Conservation (phyloP, 2,329 filamentous ascomycete genomes). For the Calonectria hongkongensis region DNA sequence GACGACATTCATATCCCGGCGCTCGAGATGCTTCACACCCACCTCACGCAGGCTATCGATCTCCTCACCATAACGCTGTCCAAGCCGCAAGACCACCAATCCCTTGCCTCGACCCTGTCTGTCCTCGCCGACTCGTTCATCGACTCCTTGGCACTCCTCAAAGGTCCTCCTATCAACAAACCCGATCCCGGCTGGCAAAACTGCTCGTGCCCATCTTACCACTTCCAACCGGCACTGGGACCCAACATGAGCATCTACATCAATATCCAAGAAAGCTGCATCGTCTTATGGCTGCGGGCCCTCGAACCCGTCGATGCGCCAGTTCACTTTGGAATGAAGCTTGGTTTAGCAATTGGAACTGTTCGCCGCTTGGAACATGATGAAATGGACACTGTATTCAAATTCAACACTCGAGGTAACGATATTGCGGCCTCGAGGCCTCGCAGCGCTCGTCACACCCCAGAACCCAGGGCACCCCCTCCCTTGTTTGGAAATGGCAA, state of each 20-base stretch:
- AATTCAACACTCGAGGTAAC: slow-evolving; percentile 68
- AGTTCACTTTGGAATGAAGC: slow-evolving; percentile 78
- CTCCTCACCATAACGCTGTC: slow-evolving; percentile 86
- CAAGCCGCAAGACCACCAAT: slow-evolving; percentile 72
- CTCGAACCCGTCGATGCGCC: slow-evolving; percentile 80
- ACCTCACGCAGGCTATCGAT: slow-evolving; percentile 89
- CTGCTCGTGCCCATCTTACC: slow-evolving; percentile 64
- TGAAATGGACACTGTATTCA: slow-evolving; percentile 86
- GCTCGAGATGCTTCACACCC: slow-evolving; percentile 81
- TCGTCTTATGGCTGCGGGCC: slow-evolving; percentile 82
- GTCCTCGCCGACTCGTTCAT: slow-evolving; percentile 73
- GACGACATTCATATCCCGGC: slow-evolving; percentile 78
- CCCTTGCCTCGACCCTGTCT: slow-evolving; percentile 73
- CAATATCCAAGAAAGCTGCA: slow-evolving; percentile 79
- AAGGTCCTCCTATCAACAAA: slow-evolving; percentile 69
- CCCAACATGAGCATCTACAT: slow-evolving; percentile 84
- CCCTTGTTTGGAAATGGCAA: slow-evolving; percentile 44
- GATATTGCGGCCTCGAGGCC: slow-evolving; percentile 52
- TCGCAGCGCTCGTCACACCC: slow-evolving; percentile 51
- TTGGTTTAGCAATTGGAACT: slow-evolving; percentile 81
- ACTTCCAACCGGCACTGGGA: slow-evolving; percentile 68
- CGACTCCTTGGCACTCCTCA: slow-evolving; percentile 71
- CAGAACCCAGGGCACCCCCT: slow-evolving; percentile 48
- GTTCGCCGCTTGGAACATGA: slow-evolving; percentile 81
- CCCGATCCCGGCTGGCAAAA: slow-evolving; percentile 67